Conservation (phyloP, 345 rosid genomes). For the Citrus inodora region DNA sequence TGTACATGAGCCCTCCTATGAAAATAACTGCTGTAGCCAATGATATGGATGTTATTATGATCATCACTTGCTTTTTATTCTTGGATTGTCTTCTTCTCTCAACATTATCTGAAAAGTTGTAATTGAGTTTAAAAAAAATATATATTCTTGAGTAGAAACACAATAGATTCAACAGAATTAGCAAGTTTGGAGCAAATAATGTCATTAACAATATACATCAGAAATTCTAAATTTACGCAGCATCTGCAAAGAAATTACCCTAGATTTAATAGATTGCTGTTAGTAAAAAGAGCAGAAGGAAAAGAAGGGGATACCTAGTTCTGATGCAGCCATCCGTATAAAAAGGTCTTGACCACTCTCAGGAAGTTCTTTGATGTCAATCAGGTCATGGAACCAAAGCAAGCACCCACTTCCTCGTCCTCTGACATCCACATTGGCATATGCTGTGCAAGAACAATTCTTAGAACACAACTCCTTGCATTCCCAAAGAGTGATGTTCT, state of each 20-base stretch:
- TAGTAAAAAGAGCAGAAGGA: background rate
- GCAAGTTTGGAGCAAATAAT: background rate
- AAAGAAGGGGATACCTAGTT: constrained; percentile 5
- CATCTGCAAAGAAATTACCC: background rate
- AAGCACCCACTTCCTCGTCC: constrained; percentile 14
- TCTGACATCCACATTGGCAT: constrained; percentile 13
- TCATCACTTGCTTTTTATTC: background rate
- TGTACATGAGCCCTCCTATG: background rate
- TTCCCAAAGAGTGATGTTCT: constrained; percentile 9
- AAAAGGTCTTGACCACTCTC: constrained; percentile 2
- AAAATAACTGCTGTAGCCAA: background rate
- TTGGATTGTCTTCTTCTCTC: background rate
- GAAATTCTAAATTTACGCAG: background rate
- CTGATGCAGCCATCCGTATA: constrained; percentile 20
- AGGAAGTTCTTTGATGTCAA: constrained; percentile 13
- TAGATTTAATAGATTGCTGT: background rate
- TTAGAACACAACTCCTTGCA: constrained; percentile 16
- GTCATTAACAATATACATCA: background rate
- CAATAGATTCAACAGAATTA: background rate
- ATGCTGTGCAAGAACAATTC: constrained; percentile 22
- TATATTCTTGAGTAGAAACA: background rate
- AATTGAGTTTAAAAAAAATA: background rate
- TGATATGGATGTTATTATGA: background rate
- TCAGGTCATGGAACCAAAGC: constrained; percentile 7
- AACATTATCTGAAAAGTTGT: background rate